These are phyloP conservation scores for Tribonema minus DNA, from an alignment of 108 stramenopile genomes.

Conservation along the genomic window DNA sequence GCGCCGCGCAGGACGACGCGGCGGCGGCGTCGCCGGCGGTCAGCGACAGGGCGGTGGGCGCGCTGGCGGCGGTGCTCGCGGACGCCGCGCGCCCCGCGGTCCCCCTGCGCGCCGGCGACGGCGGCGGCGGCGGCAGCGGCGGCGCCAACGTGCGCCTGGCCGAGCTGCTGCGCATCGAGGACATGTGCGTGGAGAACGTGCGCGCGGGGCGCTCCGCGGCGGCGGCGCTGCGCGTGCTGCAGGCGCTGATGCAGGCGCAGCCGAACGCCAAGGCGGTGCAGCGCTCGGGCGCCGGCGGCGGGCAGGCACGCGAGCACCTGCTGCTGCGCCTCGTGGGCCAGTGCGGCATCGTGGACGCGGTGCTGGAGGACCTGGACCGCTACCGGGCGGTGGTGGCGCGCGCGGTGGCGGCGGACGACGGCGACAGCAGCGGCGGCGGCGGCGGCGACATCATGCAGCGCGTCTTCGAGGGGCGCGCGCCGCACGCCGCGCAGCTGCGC, in stretches of 20 bases:
- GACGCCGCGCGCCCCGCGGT: too few relatives aligned
- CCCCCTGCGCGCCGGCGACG: background rate
- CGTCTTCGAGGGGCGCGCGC: too few relatives aligned
- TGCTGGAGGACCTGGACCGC: too few relatives aligned
- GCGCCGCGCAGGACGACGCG: background rate
- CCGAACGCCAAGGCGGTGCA: conserved; percentile 8
- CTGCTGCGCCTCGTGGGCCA: too few relatives aligned
- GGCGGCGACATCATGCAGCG: too few relatives aligned
- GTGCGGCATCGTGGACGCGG: too few relatives aligned
- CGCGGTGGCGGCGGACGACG: too few relatives aligned
- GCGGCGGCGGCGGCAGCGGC: background rate
- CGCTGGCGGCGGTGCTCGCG: background rate
- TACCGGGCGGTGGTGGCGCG: too few relatives aligned
- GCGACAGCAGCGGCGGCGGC: too few relatives aligned
- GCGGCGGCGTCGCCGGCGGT: background rate
- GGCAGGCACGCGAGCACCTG: too few relatives aligned
- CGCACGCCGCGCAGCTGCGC: too few relatives aligned
- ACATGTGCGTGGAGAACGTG: conserved; percentile 30
- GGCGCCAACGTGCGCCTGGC: background rate
- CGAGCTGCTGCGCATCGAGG: background rate
- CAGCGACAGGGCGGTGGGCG: background rate
- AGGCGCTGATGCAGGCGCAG: conserved; percentile 29
- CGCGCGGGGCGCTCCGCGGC: conserved; percentile 10
- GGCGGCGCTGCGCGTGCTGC: conserved; percentile 27
- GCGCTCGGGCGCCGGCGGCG: too few relatives aligned